A percentile compares a stretch with the other conserved stretches of the same genome.
phyloP scores from a whole-genome alignment of 1,284 basidiomycete species.

The Xerocomus minutiporus region DNA sequence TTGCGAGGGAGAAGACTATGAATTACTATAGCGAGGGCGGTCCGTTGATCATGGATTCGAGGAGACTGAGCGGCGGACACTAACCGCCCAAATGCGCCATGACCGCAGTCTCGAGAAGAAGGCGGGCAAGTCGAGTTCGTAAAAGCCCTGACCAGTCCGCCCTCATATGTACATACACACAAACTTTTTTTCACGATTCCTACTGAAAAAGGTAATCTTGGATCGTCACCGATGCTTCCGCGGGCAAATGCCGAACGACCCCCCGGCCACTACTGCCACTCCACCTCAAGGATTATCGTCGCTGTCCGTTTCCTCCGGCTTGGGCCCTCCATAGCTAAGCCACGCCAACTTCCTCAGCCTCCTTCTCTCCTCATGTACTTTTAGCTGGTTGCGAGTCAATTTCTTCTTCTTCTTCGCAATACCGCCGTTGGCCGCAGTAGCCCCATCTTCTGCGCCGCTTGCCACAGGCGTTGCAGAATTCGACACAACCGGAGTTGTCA shows the following conservation, averaged over 20 bases:
- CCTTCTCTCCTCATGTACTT: slow-evolving; percentile 82
- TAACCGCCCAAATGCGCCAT: slow-evolving; percentile 17
- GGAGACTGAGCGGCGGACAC: slow-evolving; percentile 21
- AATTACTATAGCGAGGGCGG: background rate
- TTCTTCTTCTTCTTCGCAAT: slow-evolving; percentile 84
- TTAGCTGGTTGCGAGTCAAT: slow-evolving; percentile 83
- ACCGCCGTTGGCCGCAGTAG: slow-evolving; percentile 32
- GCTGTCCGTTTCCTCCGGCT: slow-evolving; percentile 76
- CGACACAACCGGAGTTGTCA: slow-evolving; percentile 63
- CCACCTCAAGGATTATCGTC: slow-evolving; percentile 35
- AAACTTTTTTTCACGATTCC: slow-evolving; percentile 10
- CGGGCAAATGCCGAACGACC: slow-evolving; percentile 16
- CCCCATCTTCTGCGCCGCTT: slow-evolving; percentile 63
- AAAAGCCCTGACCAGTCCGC: background rate
- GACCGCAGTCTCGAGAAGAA: slow-evolving; percentile 21
- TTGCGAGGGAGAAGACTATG: background rate
- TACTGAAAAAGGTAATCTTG: slow-evolving; percentile 33
- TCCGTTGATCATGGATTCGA: slow-evolving; percentile 22
- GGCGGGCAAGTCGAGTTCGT: slow-evolving; percentile 5
- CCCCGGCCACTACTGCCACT: slow-evolving; percentile 20
- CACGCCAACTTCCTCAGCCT: slow-evolving; percentile 77
- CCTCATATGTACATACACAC: background rate
- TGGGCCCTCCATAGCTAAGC: slow-evolving; percentile 77
- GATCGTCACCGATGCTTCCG: slow-evolving; percentile 27
- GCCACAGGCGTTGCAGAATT: slow-evolving; percentile 62